Percentiles rank a stretch among this genome's conserved stretches.
phyloP scores from a whole-genome alignment of 176 grass and related monocot genomes.

The Chloris gayana region DNA sequence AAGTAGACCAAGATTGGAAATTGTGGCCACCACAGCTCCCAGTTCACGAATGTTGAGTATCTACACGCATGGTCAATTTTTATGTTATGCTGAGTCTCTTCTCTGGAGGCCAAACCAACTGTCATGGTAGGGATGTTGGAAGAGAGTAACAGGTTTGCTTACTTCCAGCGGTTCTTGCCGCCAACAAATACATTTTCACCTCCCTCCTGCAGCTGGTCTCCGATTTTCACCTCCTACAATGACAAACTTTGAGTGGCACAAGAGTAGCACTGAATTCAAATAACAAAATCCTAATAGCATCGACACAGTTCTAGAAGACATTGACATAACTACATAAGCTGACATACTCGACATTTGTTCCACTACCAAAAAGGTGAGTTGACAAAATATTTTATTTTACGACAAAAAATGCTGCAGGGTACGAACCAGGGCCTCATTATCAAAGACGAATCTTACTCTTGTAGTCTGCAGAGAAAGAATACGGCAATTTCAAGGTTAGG shows the following conservation, averaged over 20 bases:
- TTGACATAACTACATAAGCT: not conserved
- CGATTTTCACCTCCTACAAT: constrained; percentile 82
- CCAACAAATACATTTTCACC: constrained; percentile 95
- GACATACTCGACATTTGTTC: constrained; percentile 16
- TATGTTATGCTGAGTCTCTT: constrained; percentile 12
- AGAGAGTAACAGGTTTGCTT: constrained; percentile 22
- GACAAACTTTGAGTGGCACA: not conserved
- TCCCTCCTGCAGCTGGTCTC: constrained; percentile 69
- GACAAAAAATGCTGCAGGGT: constrained; percentile 4
- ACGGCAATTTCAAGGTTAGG: constrained; percentile 1
- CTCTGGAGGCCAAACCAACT: not conserved
- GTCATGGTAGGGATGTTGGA: not conserved
- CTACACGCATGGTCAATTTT: constrained; percentile 21
- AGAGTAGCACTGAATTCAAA: not conserved
- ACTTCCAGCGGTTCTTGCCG: constrained; percentile 97
- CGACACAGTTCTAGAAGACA: not conserved
- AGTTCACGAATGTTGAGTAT: constrained; percentile 90
- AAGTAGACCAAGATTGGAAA: constrained; percentile 89
- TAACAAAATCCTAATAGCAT: constrained; percentile 8
- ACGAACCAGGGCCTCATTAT: constrained; percentile 87
- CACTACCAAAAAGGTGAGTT: not conserved
- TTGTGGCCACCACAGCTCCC: constrained; percentile 93
- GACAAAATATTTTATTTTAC: not conserved
- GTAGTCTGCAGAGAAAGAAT: constrained; percentile 66
- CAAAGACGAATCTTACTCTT: constrained; percentile 93